These are phyloP conservation scores for Dryas drummondii DNA, from an alignment of 306 rosid genomes.

Conservation along the genomic window DNA sequence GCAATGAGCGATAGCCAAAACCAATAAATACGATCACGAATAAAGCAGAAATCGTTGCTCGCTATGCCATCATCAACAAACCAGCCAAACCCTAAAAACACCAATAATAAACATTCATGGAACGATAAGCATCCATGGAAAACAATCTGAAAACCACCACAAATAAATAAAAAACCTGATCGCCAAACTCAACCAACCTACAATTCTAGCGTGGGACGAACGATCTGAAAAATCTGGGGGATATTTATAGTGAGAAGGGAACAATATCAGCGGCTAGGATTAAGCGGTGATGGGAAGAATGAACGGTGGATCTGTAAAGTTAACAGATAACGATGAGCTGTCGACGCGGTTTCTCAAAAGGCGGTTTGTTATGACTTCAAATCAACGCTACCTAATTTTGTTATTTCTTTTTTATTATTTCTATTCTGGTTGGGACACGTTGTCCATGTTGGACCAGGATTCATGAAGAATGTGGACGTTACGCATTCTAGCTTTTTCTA, in stretches of 20 bases:
- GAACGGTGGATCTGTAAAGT: not conserved
- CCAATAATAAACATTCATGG: too few relatives aligned
- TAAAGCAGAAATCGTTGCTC: too few relatives aligned
- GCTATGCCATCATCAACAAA: too few relatives aligned
- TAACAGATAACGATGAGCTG: not conserved
- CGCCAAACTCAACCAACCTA: too few relatives aligned
- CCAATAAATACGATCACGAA: too few relatives aligned
- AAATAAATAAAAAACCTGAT: too few relatives aligned
- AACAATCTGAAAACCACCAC: too few relatives aligned
- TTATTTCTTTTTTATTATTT: not conserved
- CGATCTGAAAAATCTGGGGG: not conserved
- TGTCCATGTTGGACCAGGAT: not conserved
- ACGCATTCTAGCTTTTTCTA: too few relatives aligned
- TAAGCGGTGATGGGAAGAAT: not conserved
- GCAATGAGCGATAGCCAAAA: too few relatives aligned
- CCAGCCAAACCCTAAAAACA: too few relatives aligned
- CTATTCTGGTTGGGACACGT: not conserved
- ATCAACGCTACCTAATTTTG: not conserved
- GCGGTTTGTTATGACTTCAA: not conserved
- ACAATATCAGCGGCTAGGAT: not conserved
- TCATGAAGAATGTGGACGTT: not conserved
- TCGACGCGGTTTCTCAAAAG: not conserved
- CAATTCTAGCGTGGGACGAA: too few relatives aligned
- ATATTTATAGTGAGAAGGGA: not conserved
- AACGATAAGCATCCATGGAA: too few relatives aligned